A percentile compares a stretch with the other conserved stretches of the same genome.
phyloP scores from a whole-genome alignment of 305 asterid species.

The Solanum hybrid region DNA sequence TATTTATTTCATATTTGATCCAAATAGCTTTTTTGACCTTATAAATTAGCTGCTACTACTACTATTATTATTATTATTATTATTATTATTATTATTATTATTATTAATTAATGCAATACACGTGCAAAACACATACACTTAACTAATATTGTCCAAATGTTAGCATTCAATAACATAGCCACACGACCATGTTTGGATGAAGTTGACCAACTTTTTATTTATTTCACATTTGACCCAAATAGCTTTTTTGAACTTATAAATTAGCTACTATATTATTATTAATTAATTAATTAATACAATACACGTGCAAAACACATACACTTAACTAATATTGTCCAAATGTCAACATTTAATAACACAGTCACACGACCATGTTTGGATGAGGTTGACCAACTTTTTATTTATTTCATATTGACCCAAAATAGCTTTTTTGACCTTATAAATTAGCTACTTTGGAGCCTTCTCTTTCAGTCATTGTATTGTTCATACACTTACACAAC shows the following conservation, averaged over 20 bases:
- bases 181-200: background rate
- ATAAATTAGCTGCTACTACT: too few species aligned
- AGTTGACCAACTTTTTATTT: background rate
- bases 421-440: background rate
- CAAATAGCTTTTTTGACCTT: background rate
- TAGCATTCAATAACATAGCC: background rate
- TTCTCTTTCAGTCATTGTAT: background rate
- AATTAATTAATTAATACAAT: background rate
- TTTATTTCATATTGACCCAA: background rate
- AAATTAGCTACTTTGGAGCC: background rate
- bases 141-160: background rate
- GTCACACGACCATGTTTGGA: background rate
- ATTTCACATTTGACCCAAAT: background rate
- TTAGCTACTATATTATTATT: too few species aligned
- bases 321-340: background rate
- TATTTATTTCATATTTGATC: background rate
- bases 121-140: too few species aligned
- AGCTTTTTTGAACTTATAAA: background rate
- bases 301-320: background rate
- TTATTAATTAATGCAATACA: too few species aligned
- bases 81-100: too few species aligned
- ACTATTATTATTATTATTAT: too few species aligned
- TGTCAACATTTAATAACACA: background rate
- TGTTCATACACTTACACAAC: background rate
- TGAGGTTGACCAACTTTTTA: background rate